Base-by-base conservation (phyloP, 345 rosid species). In the Eutrema yunnanense region DNA sequence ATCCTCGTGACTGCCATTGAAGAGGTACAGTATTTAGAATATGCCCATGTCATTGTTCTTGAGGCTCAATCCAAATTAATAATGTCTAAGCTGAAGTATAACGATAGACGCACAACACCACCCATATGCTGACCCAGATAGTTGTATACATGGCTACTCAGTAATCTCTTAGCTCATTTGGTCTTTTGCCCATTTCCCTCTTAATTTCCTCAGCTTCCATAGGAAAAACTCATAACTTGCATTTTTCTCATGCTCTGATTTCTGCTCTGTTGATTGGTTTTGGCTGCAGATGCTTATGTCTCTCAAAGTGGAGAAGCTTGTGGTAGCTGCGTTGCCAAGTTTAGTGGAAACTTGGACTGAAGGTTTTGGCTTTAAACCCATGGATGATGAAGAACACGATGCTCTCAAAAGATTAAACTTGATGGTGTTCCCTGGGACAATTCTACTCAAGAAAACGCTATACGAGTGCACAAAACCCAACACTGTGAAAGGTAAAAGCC, bases 381-480 rank as follows among this genome's bases (percentile, higher is more conserved):
- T 94, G 76, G 88, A 84, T 37, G 69, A 76, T 30, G 82, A 80
- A 1, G 97, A 94, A 77, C 90, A 80, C 70, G 76, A 69, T 63
- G 67, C 82, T 56, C 86, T 90, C 38, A 86, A 79, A 47, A 82
- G 70, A 70, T 67, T 86, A 79, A 94, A 89, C 80, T 81, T 90
- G 79, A 86, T 89, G 97, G 94, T 94, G 49, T 87, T 90, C 80
- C 97, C 97, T 9, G 97, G 96, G 43, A 79, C 97, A 3, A 49
- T 87, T 33, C 80, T 86, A 70, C 90, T 93, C 47, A 87, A 78
- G 50, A 93, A 93, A 81, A 60, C 83, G 1, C 81, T 90, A 29
- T 74, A 79, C 58, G 42, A 67, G 57, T 52, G 66, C 44, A 62
- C 65, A 30, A 64, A 74, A 41, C 56, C 82, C 57, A 81, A 77